A percentile compares a stretch with the other conserved stretches of the same genome.
phyloP scores from a whole-genome alignment of 306 rosid species.

The Malus asiatica region DNA sequence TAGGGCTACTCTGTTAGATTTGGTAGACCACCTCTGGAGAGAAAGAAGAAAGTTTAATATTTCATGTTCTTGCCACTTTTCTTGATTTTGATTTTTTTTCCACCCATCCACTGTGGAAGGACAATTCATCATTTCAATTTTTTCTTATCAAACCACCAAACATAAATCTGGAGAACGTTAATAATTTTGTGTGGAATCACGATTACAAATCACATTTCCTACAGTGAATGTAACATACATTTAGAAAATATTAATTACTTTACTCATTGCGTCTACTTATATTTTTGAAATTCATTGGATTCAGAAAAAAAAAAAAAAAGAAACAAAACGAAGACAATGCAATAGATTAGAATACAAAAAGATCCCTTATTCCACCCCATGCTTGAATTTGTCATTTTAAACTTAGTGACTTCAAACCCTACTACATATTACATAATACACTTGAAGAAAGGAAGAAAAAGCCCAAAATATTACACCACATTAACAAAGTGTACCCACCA shows the following conservation, averaged over 20 bases:
- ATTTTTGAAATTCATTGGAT: background rate
- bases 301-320: background rate
- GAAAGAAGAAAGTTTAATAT: background rate
- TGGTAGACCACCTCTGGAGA: background rate
- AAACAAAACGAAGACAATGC: background rate
- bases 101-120: background rate
- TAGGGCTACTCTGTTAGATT: no score
- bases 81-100: background rate
- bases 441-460: background rate
- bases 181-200: background rate
- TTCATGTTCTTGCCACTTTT: background rate
- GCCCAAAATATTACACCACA: background rate
- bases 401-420: background rate
- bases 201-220: background rate
- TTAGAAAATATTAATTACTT: background rate
- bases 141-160: background rate
- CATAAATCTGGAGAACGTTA: background rate
- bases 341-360: background rate
- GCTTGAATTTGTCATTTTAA: conserved; percentile 7
- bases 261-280: background rate
- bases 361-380: background rate
- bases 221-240: background rate
- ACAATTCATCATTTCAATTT: background rate
- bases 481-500: conserved; percentile 13
- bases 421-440: background rate